Conservation (phyloP, 2,329 filamentous ascomycete genomes). For the Hawksworthiomyces lignivorus region DNA sequence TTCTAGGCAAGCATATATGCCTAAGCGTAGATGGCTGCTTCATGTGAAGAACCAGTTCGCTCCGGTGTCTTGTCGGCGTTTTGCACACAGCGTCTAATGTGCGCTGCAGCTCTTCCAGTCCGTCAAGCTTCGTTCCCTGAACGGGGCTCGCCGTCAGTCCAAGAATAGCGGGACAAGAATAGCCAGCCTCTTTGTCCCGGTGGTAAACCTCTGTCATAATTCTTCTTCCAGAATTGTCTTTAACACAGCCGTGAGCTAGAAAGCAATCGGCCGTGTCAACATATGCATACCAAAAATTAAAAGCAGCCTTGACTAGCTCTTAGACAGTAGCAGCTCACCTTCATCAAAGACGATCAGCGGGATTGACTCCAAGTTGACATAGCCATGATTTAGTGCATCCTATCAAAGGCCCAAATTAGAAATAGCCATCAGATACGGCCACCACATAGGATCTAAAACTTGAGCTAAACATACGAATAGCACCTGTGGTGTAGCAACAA, state of each 20-base stretch:
- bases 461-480: conserved; percentile 35
- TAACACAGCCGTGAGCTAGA: conserved; percentile 65
- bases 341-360: conserved; percentile 76
- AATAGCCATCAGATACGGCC: not conserved
- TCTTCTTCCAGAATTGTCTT: conserved; percentile 54
- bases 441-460: too few species aligned
- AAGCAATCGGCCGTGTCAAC: not conserved
- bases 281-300: too few species aligned
- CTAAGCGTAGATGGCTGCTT: conserved; percentile 53
- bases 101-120: conserved; percentile 55
- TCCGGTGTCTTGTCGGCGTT: conserved; percentile 60
- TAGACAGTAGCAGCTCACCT: conserved; percentile 40
- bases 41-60: conserved; percentile 60
- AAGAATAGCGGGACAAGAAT: conserved; percentile 56
- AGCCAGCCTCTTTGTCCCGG: conserved; percentile 29
- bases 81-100: conserved; percentile 63
- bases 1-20: conserved; percentile 30
- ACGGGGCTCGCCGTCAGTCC: conserved; percentile 77
- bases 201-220: conserved; percentile 72
- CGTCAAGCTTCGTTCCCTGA: conserved; percentile 47
- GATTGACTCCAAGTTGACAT: conserved; percentile 56
- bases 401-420: not conserved
- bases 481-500: conserved; percentile 71
- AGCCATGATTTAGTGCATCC: conserved; percentile 68
- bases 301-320: not conserved